Conservation (phyloP, 768 basidiomycete genomes). For the Mycena alexandri region DNA sequence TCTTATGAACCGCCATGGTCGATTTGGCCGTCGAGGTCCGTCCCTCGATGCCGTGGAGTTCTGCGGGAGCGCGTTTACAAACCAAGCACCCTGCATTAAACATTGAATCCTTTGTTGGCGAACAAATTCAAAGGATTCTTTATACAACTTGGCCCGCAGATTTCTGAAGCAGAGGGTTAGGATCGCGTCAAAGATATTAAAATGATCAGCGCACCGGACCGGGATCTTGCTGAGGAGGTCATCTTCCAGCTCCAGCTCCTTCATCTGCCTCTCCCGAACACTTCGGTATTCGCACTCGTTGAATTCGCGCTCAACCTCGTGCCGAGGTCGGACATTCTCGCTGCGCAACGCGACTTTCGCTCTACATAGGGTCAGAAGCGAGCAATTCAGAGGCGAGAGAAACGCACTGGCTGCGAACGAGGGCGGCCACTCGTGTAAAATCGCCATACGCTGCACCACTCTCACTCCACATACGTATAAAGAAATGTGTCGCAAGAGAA, state of each 20-base stretch:
- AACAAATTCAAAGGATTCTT: slow-evolving; percentile 92
- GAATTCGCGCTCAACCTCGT: slow-evolving; percentile 86
- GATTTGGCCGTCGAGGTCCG: slow-evolving; percentile 65
- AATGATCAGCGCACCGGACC: slow-evolving; percentile 71
- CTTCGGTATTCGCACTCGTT: slow-evolving; percentile 85
- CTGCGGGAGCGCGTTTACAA: slow-evolving; percentile 80
- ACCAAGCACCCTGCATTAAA: slow-evolving; percentile 92
- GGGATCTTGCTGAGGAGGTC: slow-evolving; percentile 89
- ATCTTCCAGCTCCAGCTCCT: slow-evolving; percentile 90
- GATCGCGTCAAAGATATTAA: neutral
- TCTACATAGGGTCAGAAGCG: slow-evolving; percentile 53
- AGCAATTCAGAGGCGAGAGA: neutral
- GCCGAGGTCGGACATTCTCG: slow-evolving; percentile 85
- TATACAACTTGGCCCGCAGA: slow-evolving; percentile 86
- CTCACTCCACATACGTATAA: slow-evolving; percentile 94
- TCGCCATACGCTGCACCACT: slow-evolving; percentile 83
- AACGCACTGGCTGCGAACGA: slow-evolving; percentile 88
- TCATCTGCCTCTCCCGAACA: slow-evolving; percentile 91
- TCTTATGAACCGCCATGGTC: slow-evolving; percentile 90
- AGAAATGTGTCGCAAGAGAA: slow-evolving; percentile 84
- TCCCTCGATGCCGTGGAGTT: slow-evolving; percentile 62
- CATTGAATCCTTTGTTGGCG: slow-evolving; percentile 91
- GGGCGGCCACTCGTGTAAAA: slow-evolving; percentile 80
- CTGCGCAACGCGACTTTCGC: slow-evolving; percentile 81
- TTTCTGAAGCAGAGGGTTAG: slow-evolving; percentile 62